Percentiles rank a stretch among this genome's conserved stretches.
Evolutionary conservation across 2,329 filamentous ascomycete species (phyloP).

Genomic region (Cucurbitaria berberidis): DNA sequence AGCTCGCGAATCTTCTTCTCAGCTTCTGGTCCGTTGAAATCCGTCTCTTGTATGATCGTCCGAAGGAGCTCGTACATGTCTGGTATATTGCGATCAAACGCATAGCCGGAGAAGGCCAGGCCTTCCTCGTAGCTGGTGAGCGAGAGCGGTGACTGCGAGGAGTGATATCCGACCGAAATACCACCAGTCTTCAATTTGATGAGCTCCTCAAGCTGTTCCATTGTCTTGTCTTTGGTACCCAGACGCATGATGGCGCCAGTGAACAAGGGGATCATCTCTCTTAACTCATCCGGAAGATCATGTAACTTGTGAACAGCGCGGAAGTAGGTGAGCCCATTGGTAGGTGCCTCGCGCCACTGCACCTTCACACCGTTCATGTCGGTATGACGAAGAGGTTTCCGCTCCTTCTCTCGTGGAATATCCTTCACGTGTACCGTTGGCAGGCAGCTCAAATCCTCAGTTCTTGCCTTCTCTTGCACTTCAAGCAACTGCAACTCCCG

Average conservation of each 20-base stretch:
- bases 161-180: conserved; percentile 82
- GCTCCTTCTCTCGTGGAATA: conserved; percentile 80
- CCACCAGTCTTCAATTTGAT: conserved; percentile 98
- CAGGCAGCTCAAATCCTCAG: conserved; percentile 83
- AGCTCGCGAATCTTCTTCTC: conserved; percentile 84
- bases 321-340: conserved; percentile 96
- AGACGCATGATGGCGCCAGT: conserved; percentile 92
- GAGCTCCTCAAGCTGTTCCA: conserved; percentile 93
- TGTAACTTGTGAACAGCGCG: conserved; percentile 82
- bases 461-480: conserved; percentile 83
- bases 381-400: conserved; percentile 68
- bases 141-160: conserved; percentile 77
- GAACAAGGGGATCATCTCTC: conserved; percentile 85
- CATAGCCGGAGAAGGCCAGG: conserved; percentile 82
- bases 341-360: conserved; percentile 91
- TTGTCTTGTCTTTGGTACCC: conserved; percentile 83
- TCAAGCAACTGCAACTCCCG: conserved; percentile 80
- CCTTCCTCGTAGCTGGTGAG: conserved; percentile 78
- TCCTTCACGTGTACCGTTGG: conserved; percentile 89
- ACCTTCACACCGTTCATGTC: conserved; percentile 69
- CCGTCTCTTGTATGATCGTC: conserved; percentile 81
- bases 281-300: conserved; percentile 81
- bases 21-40: conserved; percentile 85
- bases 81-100: conserved; percentile 86
- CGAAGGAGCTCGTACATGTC: conserved; percentile 88